phyloP scores from a whole-genome alignment of 148 eudicot genomes.

The Chenopodium berlandieri region DNA sequence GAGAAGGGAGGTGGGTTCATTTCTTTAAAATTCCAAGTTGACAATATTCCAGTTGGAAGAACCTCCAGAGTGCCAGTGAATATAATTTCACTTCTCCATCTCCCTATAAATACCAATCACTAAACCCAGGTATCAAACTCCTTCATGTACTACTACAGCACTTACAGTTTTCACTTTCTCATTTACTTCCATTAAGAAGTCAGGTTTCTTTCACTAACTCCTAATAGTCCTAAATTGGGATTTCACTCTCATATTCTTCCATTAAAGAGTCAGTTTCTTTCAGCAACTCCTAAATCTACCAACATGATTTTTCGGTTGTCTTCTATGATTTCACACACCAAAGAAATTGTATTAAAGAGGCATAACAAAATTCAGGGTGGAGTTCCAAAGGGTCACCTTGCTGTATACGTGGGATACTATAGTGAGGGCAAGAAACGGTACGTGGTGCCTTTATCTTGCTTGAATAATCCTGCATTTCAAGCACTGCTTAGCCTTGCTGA shows the following conservation, averaged over 20 bases:
- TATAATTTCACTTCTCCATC: neutral
- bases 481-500: constrained; percentile 42
- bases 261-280: neutral
- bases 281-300: neutral
- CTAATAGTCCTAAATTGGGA: neutral
- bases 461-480: constrained; percentile 53
- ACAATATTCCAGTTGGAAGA: constrained; percentile 16
- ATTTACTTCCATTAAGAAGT: neutral
- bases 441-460: constrained; percentile 52
- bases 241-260: neutral
- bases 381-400: constrained; percentile 57
- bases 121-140: constrained; percentile 19
- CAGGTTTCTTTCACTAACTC: neutral
- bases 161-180: neutral
- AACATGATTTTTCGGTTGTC: constrained; percentile 24
- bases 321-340: constrained; percentile 28
- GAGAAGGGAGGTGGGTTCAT: constrained; percentile 11
- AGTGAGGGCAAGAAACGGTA: constrained; percentile 40
- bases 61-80: neutral
- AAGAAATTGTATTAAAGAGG: constrained; percentile 12
- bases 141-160: constrained; percentile 2
- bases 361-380: constrained; percentile 25
- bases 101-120: constrained; percentile 18
- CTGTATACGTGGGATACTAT: constrained; percentile 54
- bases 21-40: constrained; percentile 5